These are phyloP conservation scores for Herpomyces periplanetae DNA, from an alignment of 2,329 filamentous ascomycete genomes.

Conservation along the genomic window DNA sequence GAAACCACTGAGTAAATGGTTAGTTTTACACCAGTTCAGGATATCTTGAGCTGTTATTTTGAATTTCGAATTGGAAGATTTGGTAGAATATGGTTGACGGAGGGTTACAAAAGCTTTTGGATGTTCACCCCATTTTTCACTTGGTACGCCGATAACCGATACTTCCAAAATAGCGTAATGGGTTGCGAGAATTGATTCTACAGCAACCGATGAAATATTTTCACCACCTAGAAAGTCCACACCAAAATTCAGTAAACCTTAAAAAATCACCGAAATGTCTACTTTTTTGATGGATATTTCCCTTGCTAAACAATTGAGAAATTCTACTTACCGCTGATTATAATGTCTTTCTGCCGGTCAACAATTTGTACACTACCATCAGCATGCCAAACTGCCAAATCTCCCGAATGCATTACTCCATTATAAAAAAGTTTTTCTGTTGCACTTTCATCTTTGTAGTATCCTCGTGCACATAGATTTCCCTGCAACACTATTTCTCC, in stretches of 20 bases:
- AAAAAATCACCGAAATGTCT: constrained; percentile 1
- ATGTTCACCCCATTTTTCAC: constrained; percentile 78
- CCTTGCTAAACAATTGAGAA: neutral
- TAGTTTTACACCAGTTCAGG: constrained; percentile 47
- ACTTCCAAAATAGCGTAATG: constrained; percentile 70
- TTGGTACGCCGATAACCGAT: constrained; percentile 50
- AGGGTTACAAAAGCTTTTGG: constrained; percentile 73
- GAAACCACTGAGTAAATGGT: constrained; percentile 47
- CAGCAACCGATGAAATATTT: constrained; percentile 72
- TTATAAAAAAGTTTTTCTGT: constrained; percentile 58
- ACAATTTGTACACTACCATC: constrained; percentile 72
- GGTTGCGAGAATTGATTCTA: constrained; percentile 56
- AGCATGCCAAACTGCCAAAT: constrained; percentile 65
- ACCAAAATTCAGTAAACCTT: constrained; percentile 2
- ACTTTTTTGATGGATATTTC: constrained; percentile 1
- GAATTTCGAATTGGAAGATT: neutral
- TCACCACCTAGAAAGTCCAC: constrained; percentile 25
- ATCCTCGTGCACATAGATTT: constrained; percentile 67
- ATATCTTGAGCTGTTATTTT: constrained; percentile 14
- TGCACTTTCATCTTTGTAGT: constrained; percentile 59
- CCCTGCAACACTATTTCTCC: constrained; percentile 55
- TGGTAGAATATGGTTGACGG: neutral
- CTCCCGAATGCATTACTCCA: constrained; percentile 52
- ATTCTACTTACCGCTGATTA: constrained; percentile 33
- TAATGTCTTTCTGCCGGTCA: constrained; percentile 85